Percentiles rank a stretch among this genome's conserved stretches.
phyloP scores from a whole-genome alignment of 1,284 basidiomycete genomes.

The Cryptococcus sp. region DNA sequence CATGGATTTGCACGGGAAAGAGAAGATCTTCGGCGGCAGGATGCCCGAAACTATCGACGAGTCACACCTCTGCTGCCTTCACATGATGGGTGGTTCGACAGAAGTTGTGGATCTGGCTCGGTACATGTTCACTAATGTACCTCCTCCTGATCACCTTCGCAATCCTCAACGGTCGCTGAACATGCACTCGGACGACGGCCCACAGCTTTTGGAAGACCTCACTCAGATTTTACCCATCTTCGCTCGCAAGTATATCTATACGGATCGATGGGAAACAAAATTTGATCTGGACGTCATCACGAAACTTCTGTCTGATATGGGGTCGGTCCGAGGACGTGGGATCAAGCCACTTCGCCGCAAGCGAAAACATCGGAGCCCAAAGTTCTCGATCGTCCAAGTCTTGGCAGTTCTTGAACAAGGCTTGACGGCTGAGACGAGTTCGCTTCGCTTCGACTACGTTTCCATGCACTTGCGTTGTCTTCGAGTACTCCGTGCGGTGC shows the following conservation, averaged over 20 bases:
- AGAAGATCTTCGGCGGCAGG: slow-evolving; percentile 21
- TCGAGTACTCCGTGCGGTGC: slow-evolving; percentile 10
- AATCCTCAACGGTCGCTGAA: not conserved
- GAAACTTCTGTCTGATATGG: slow-evolving; percentile 11
- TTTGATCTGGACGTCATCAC: slow-evolving; percentile 7
- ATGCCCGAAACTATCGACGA: slow-evolving; percentile 15
- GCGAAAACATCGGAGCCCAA: slow-evolving; percentile 15
- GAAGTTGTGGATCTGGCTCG: not conserved
- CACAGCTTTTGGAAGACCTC: slow-evolving; percentile 13
- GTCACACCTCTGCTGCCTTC: slow-evolving; percentile 4
- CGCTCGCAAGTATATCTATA: slow-evolving; percentile 3
- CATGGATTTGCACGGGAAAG: slow-evolving; percentile 19
- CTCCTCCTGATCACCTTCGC: not conserved
- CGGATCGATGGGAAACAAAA: not conserved
- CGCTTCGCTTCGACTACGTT: slow-evolving; percentile 24
- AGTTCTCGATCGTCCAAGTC: slow-evolving; percentile 20
- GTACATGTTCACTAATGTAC: not conserved
- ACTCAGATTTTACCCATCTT: slow-evolving; percentile 19
- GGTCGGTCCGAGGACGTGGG: not conserved
- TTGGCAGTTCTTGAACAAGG: slow-evolving; percentile 21
- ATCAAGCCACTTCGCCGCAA: not conserved
- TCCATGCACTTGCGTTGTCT: slow-evolving; percentile 20
- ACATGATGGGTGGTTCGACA: slow-evolving; percentile 14
- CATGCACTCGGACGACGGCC: not conserved
- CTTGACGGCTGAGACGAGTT: slow-evolving; percentile 16